Percentiles rank a stretch among this genome's conserved stretches.
These are phyloP conservation scores for Hypoxylon fuscum DNA, from an alignment of 495 filamentous ascomycete genomes.

Conservation along the genomic window DNA sequence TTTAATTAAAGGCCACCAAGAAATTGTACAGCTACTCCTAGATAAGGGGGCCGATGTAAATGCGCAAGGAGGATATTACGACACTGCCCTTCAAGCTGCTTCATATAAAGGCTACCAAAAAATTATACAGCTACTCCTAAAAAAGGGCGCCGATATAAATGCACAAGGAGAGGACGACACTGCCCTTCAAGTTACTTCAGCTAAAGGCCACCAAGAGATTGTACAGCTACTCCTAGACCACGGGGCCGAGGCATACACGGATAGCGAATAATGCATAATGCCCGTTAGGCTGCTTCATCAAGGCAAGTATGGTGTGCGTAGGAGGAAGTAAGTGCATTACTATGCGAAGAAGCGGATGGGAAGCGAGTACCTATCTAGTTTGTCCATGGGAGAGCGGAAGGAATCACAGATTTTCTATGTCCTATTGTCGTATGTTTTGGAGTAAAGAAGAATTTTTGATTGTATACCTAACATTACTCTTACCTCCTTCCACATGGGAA, in stretches of 20 bases:
- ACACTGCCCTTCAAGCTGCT: neutral
- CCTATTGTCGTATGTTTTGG: no score
- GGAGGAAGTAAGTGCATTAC: no score
- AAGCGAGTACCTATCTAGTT: no score
- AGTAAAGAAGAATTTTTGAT: no score
- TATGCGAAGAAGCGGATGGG: no score
- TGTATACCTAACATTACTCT: no score
- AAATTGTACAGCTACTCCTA: constrained; percentile 15
- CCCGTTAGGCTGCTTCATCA: neutral
- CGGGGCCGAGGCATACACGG: neutral
- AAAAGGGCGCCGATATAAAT: neutral
- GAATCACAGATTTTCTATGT: no score
- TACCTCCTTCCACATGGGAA: no score
- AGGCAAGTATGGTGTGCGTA: no score
- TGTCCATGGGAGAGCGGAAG: no score
- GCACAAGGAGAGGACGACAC: no score
- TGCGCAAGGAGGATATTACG: neutral
- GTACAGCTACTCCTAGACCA: constrained; percentile 19
- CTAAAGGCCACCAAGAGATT: constrained; percentile 18
- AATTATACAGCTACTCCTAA: neutral
- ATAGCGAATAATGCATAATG: neutral
- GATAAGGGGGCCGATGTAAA: constrained; percentile 3
- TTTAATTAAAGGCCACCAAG: constrained; percentile 14
- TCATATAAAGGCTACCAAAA: neutral
- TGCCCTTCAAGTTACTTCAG: constrained; percentile 33